These are phyloP conservation scores for Conringia planisiliqua DNA, from an alignment of 345 rosid genomes.

Conservation along the genomic window DNA sequence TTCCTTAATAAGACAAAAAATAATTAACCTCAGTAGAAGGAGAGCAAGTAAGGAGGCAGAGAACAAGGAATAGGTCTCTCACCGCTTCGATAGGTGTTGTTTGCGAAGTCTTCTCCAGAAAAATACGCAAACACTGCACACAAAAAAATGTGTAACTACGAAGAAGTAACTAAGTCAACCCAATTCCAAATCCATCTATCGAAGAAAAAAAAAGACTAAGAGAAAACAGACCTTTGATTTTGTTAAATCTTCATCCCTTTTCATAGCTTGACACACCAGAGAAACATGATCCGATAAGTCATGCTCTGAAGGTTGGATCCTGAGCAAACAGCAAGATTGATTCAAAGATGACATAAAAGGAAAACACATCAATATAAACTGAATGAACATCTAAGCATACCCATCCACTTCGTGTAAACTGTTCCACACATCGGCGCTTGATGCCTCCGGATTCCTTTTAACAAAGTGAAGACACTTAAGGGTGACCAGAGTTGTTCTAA, in stretches of 20 bases:
- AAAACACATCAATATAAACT: background rate
- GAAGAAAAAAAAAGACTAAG: constrained; percentile 13
- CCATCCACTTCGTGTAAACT: background rate
- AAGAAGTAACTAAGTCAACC: background rate
- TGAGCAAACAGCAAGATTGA: background rate
- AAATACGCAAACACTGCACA: constrained; percentile 12
- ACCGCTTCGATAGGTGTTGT: constrained; percentile 19
- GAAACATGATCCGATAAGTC: constrained; percentile 49
- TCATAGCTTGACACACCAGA: constrained; percentile 46
- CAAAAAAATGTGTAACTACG: background rate
- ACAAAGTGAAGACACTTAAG: constrained; percentile 20
- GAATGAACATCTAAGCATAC: background rate
- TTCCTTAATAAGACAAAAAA: constrained; percentile 15
- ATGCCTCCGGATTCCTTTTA: background rate
- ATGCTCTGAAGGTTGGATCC: constrained; percentile 43
- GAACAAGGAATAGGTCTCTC: constrained; percentile 11
- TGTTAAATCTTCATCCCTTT: constrained; percentile 45
- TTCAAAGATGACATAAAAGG: background rate
- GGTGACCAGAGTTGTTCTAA: background rate
- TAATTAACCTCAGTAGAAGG: background rate
- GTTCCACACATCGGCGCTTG: background rate
- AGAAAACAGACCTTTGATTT: constrained; percentile 48
- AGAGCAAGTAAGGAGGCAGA: background rate
- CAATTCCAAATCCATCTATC: background rate
- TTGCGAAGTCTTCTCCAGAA: constrained; percentile 16